These are phyloP conservation scores for Sabuloglossum arenarium DNA, from an alignment of 495 filamentous ascomycete genomes.

Conservation along the genomic window DNA sequence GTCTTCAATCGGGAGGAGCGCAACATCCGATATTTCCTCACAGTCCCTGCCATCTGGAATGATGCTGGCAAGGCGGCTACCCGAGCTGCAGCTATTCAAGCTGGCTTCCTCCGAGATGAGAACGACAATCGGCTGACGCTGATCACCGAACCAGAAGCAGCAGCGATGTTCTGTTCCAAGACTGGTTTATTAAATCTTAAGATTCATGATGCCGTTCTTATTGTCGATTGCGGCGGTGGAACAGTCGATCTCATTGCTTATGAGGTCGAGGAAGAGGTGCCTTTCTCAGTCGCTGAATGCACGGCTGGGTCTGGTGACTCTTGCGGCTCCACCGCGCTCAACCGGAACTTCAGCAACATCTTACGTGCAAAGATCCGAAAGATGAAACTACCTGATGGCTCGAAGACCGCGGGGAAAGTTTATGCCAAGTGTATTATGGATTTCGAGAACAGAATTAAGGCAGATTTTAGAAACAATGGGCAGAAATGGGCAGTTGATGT, in stretches of 20 bases:
- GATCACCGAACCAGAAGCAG: constrained; percentile 51
- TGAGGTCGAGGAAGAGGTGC: constrained; percentile 55
- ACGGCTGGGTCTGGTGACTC: constrained; percentile 57
- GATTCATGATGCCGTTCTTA: constrained; percentile 50
- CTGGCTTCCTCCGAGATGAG: constrained; percentile 51
- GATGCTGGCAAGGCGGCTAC: constrained; percentile 57
- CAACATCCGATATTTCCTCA: constrained; percentile 54
- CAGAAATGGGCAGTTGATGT: constrained; percentile 64
- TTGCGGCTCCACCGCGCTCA: constrained; percentile 52
- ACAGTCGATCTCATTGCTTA: constrained; percentile 61
- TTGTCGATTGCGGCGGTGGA: constrained; percentile 57
- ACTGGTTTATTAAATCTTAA: constrained; percentile 54
- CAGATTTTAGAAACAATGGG: constrained; percentile 61
- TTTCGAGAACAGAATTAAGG: constrained; percentile 62
- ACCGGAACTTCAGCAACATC: constrained; percentile 59
- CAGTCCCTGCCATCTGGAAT: constrained; percentile 59
- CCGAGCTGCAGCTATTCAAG: constrained; percentile 49
- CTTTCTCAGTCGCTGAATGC: constrained; percentile 54
- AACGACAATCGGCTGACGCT: constrained; percentile 55
- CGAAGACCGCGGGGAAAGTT: constrained; percentile 50
- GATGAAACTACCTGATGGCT: constrained; percentile 59
- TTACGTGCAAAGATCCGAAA: constrained; percentile 55
- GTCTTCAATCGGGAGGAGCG: constrained; percentile 58
- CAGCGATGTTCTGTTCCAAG: constrained; percentile 54
- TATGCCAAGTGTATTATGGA: constrained; percentile 70